Evolutionary conservation across 2,329 filamentous ascomycete species (phyloP), one percentile per base, ranked within the genome.

Genomic region (Penicillium olsonii): DNA sequence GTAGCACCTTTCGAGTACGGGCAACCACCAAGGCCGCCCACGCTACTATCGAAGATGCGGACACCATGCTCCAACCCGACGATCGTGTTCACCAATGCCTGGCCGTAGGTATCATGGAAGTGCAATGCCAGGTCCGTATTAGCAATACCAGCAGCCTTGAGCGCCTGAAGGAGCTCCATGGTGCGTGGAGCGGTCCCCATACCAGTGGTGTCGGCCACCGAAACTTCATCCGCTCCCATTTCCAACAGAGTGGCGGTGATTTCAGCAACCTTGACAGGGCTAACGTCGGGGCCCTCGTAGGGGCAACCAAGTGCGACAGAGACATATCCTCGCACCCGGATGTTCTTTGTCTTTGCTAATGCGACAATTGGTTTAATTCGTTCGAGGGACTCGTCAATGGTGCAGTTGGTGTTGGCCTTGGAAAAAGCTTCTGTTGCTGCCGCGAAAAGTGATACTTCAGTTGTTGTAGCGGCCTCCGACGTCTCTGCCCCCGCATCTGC

Each of bases 51-150:
- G 59, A 86, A 86, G 1, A 81, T 81, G 31, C 84, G 70, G 18
- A 87, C 77, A 3, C 84, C 84, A 60, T 84, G 79, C 60, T 86
- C 84, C 10, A 86, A 67, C 2, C 78, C 80, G 0, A 86, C 80
- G 10, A 85, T 74, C 0, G 80, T 80, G 53, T 87, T 87, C 9
- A 85, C 79, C 37, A 87, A 66, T 2, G 84, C 84, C 62, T 84
- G 81, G 2, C 83, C 84, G 58, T 84, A 86, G 0, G 84, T 86
- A 58, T 87, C 84, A 58, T 87, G 84, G 62, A 86, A 86, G 63
- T 87, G 84, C 49, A 86, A 69, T 1, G 83, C 84, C 9, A 87
- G 60, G 53, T 86, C 83, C 31, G 76, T 77, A 45, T 75, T 79
- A 44, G 80, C 76, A 42, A 87, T 78, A 0, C 84, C 84, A 1